Base-by-base conservation (phyloP, 176 grass and related monocot genomes). In the Lolium multiflorum region DNA sequence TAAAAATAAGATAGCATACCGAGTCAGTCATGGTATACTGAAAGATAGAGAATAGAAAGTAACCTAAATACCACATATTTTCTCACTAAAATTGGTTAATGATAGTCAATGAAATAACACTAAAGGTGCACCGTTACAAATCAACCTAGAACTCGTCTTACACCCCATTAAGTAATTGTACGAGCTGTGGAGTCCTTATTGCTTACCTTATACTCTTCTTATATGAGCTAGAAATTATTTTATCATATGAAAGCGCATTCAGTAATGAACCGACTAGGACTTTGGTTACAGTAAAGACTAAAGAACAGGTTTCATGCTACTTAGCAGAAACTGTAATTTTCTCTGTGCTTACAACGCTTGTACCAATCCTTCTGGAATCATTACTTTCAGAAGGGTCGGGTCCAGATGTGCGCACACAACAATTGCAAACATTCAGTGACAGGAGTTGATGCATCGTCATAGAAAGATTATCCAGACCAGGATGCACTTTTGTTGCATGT, bases 1-100 rank as follows among this genome's bases (percentile, higher is more conserved):
- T 31, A 31, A 31, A 31, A 54, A 41, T 41, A 76, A 80, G 74
- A 74, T 48, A 82, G 55, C 60, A 26, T 56, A 70, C 17, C 11
- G 28, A 31, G 4, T 31, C 28, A 31, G 28, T n/a, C 22, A 64
- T 57, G 69, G 44, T 49, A 61, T 64, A 82, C 18, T 1, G 26
- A 35, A 68, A 67, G 15, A 31, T 70, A 41, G 39, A 41, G 39
- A 41, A 41, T 31, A 41, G 39, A 41, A 41, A 41, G 2, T 22
- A 21, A 16, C 11, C 41, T 64, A 82, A 82, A 70, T 2, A 52
- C 28, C 15, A 50, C 3, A 1, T 14, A 25, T 63, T 10, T 49
- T 26, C 39, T 48, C 14, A 24, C 3, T 28, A 62, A 28, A 49
- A 61, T 14, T 11, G 21, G 21, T 31, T 46, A 41, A 41, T 41